These are phyloP conservation scores for Galerina sulciceps DNA, from an alignment of 768 basidiomycete genomes.

Conservation along the genomic window DNA sequence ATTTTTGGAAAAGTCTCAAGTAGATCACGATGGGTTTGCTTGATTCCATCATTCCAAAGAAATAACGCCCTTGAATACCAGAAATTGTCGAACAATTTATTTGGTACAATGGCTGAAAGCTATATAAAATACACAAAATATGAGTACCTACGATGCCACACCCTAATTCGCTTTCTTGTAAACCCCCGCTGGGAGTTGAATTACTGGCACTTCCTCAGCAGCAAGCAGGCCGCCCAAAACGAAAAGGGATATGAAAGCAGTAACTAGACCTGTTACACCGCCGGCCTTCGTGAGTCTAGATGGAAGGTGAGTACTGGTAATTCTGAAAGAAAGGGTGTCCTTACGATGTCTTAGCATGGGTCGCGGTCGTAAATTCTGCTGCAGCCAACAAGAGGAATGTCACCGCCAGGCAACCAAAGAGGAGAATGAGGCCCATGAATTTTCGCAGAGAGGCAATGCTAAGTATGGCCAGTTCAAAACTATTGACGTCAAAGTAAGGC, in stretches of 20 bases:
- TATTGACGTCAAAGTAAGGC: constrained; percentile 5
- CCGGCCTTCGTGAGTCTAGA: constrained; percentile 39
- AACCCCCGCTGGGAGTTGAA: neutral
- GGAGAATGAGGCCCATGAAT: constrained; percentile 23
- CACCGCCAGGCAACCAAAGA: constrained; percentile 25
- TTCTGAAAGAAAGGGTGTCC: constrained; percentile 9
- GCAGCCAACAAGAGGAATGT: constrained; percentile 27
- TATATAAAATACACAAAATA: too few species aligned
- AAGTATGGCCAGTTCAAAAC: neutral
- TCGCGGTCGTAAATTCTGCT: constrained; percentile 24
- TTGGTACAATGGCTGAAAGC: too few species aligned
- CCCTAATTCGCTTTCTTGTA: too few species aligned
- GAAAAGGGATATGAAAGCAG: constrained; percentile 46
- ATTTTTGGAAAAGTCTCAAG: too few species aligned
- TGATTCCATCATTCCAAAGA: too few species aligned
- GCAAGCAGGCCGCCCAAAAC: constrained; percentile 39
- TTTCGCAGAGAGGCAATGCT: constrained; percentile 27
- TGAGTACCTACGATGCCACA: too few species aligned
- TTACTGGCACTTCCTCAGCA: constrained; percentile 28
- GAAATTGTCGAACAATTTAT: too few species aligned
- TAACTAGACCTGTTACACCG: constrained; percentile 40
- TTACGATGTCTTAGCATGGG: constrained; percentile 24
- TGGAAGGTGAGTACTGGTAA: neutral
- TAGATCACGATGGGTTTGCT: too few species aligned
- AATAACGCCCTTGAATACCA: too few species aligned